phyloP scores from a whole-genome alignment of 352 stramenopile species.

The Peronosclerospora sorghi region DNA sequence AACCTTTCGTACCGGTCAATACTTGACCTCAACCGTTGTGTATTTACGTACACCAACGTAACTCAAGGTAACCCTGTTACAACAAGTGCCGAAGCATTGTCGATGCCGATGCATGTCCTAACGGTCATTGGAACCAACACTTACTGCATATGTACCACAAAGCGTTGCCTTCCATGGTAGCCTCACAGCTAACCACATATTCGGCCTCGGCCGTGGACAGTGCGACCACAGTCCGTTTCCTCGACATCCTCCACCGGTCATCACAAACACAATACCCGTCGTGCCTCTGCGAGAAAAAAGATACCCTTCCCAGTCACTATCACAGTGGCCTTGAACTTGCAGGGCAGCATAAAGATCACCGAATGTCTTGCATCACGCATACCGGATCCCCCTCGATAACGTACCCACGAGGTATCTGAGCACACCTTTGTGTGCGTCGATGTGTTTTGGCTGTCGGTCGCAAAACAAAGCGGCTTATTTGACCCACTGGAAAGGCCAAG shows the following conservation, averaged over 20 bases:
- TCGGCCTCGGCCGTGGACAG: not conserved
- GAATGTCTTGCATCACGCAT: not conserved
- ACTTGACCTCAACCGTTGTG: too few relatives aligned
- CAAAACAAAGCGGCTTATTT: too few relatives aligned
- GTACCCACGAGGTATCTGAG: too few relatives aligned
- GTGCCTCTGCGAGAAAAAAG: not conserved
- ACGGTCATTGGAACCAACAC: not conserved
- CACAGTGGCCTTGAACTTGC: not conserved
- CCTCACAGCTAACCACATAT: not conserved
- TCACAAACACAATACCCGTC: not conserved
- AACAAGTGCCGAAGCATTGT: slow-evolving; percentile 10
- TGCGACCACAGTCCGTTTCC: not conserved
- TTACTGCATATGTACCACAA: not conserved
- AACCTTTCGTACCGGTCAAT: too few relatives aligned
- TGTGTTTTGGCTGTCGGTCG: too few relatives aligned
- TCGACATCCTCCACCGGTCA: not conserved
- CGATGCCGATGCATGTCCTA: slow-evolving; percentile 2
- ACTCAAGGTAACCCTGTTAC: too few relatives aligned
- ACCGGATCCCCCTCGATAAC: too few relatives aligned
- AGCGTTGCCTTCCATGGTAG: not conserved
- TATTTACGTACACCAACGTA: too few relatives aligned
- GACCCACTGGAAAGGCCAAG: too few relatives aligned
- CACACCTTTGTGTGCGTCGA: too few relatives aligned
- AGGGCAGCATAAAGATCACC: not conserved
- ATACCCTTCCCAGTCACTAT: not conserved